Evolutionary conservation across 2,329 filamentous ascomycete species (phyloP).

Genomic region (Penicillium concentricum): DNA sequence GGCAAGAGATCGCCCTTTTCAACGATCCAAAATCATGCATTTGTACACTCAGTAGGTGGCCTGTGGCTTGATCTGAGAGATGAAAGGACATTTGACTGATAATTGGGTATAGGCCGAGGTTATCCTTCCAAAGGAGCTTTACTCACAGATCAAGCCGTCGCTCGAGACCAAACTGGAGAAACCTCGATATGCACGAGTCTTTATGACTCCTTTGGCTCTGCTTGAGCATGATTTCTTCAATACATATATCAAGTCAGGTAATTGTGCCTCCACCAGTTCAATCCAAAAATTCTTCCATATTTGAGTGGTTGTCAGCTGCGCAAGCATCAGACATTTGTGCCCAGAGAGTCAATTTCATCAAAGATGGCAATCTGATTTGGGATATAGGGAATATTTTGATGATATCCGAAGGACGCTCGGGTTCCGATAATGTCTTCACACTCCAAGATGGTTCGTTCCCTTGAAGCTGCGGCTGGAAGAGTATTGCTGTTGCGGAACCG

Average conservation of each 20-base stretch:
- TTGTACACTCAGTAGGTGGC: slow-evolving; percentile 63
- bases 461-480: not conserved
- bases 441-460: slow-evolving; percentile 62
- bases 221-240: slow-evolving; percentile 75
- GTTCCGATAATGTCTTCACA: slow-evolving; percentile 69
- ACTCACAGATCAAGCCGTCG: slow-evolving; percentile 54
- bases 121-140: slow-evolving; percentile 66
- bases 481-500: not conserved
- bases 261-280: not conserved
- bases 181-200: slow-evolving; percentile 64
- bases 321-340: not conserved
- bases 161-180: slow-evolving; percentile 46
- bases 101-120: slow-evolving; percentile 58
- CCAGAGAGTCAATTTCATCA: not conserved
- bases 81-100: not conserved
- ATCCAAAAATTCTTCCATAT: not conserved
- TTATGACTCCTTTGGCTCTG: slow-evolving; percentile 70
- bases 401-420: slow-evolving; percentile 74
- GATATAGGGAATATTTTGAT: slow-evolving; percentile 71
- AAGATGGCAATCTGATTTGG: not conserved
- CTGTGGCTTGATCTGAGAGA: not conserved
- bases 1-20: slow-evolving; percentile 75
- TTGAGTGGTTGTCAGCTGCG: not conserved
- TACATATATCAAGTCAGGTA: slow-evolving; percentile 79
- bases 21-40: slow-evolving; percentile 62